Conservation (phyloP, 2,329 filamentous ascomycete genomes). For the Sodiomyces alkalinus region DNA sequence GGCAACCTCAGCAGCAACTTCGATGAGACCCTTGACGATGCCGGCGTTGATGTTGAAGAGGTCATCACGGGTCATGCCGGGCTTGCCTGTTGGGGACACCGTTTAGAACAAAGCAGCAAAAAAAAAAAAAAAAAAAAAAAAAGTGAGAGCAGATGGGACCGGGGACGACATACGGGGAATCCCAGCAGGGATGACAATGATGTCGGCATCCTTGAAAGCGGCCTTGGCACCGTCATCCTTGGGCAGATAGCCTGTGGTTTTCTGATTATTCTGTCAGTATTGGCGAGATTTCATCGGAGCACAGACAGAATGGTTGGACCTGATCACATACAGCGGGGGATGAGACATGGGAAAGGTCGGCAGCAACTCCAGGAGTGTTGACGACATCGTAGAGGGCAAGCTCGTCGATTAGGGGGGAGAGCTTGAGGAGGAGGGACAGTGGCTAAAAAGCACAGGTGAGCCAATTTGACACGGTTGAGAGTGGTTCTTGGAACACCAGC, state of each 20-base stretch:
- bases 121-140: too few relatives aligned
- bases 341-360: slow-evolving; percentile 95
- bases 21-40: slow-evolving; percentile 87
- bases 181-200: slow-evolving; percentile 93
- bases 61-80: slow-evolving; percentile 97
- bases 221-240: slow-evolving; percentile 71
- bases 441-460: slow-evolving; percentile 39
- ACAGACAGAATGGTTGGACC: not conserved
- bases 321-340: slow-evolving; percentile 51
- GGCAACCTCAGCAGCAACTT: slow-evolving; percentile 72
- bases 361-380: slow-evolving; percentile 90
- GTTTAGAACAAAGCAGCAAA: too few relatives aligned
- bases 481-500: slow-evolving; percentile 10
- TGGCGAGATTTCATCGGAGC: not conserved
- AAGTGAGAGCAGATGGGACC: not conserved
- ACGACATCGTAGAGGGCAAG: slow-evolving; percentile 98
- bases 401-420: slow-evolving; percentile 74
- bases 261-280: slow-evolving; percentile 42
- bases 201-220: slow-evolving; percentile 83
- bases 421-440: slow-evolving; percentile 91
- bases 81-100: slow-evolving; percentile 71
- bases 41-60: slow-evolving; percentile 99
- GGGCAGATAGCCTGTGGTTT: slow-evolving; percentile 78
- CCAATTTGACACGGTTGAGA: slow-evolving; percentile 1
- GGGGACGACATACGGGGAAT: slow-evolving; percentile 83